Evolutionary conservation across 176 grass and related monocot genomes (phyloP), one percentile per base, ranked within the genome.

Genomic region (Sorghum bicolor): DNA sequence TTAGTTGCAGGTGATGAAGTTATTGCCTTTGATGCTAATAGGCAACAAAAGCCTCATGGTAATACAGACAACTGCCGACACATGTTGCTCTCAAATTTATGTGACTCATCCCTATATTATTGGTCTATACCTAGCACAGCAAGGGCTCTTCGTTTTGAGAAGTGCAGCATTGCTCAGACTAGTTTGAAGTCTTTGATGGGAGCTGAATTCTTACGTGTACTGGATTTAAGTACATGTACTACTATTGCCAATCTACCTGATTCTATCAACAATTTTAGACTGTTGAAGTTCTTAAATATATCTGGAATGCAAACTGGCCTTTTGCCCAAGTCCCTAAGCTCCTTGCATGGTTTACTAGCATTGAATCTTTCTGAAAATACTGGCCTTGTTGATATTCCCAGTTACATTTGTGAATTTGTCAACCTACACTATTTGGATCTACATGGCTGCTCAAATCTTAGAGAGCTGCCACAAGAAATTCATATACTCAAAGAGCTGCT

Each of bases 281-380:
- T 67, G 30, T 20, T 67, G 65, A 67, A 67, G 17, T 67, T 19
- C 65, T 34, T 67, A 31, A 36, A 67, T 67, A 30, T 36, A 29
- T 67, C 40, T 12, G 70, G 40, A 6, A 29, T 48, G 40, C 11
- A 30, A 29, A 47, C 11, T 16, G 24, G n/a, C 24, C 0, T 13
- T 12, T 41, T 48, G 28, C 70, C 41, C 4, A 25, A 15, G 7
- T 52, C 20, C 30, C n/a, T 76, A 50, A 8, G 6, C 20, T 58
- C 30, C 31, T 33, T 76, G 19, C 48, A 19, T 76, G 30, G 50
- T 33, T 32, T 58, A 16, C 20, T 25, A 60, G 2, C 41, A 60
- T 25, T 76, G 32, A 76, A 76, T 24, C 74, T 76, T 58, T 76
- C 74, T 8, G 32, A 76, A 58, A 76, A n/a, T 13, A 57, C 73